Evolutionary conservation across 495 filamentous ascomycete genomes (phyloP), one percentile per base, ranked within the genome.

Genomic region (Astrocystis sublimbata): DNA sequence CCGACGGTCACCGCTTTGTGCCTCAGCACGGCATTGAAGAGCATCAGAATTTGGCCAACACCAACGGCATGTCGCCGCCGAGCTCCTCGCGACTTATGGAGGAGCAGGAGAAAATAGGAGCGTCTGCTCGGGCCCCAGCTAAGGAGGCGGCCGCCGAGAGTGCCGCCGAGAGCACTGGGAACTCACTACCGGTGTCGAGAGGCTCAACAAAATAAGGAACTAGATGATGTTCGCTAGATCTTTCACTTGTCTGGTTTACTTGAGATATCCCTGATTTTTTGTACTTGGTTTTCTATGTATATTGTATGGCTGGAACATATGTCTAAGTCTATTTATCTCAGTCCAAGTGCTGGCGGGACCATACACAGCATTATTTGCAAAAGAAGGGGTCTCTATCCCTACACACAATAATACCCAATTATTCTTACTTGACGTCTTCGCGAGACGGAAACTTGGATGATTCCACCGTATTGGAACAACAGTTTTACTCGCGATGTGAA

Each of bases 11-110:
- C 61, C 81, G 87, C 1, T 81, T 86, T 55, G 79, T 84, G 17
- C 86, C 91, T 17, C 85, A 91, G 65, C 91, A 96, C 76, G 92
- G 92, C 46, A 96, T 96, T 66, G 78, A 79, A 51, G 86, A 89
- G 67, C 92, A 96, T 76, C 85, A 83, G 53, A 80, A 88, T 63
- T 88, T 91, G 85, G 85, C 71, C 2, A 69, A 69, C 38, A 73
- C 70, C 2, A 70, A 67, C 50, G 68, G 70, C 60, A 10, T 38
- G 1, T 40, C 60, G 15, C 60, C 60, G 13, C 60, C 50, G 30
- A 6, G 17, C 9, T 21, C 50, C 21, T 64, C 61, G 5, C 28
- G 49, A 6, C 30, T 70, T 38, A 63, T 58, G 23, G 57, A 26
- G 24, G 65, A 66, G 51, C 65, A 66, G 24, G 70, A 70, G 57